Evolutionary conservation across 2,329 filamentous ascomycete species (phyloP).

Genomic region (Trichoderma breve): DNA sequence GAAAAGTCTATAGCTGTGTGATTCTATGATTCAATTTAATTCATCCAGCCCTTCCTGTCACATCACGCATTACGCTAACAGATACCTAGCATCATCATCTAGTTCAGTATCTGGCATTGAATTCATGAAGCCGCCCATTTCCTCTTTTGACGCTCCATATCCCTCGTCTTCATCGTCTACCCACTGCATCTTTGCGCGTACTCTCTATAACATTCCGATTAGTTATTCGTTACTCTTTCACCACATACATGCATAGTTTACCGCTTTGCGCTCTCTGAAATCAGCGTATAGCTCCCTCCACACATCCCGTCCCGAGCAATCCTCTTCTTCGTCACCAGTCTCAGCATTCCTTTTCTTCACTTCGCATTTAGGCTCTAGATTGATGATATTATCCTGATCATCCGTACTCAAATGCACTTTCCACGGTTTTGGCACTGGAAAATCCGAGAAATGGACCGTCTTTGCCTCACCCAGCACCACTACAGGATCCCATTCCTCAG

Average conservation of each 20-base stretch:
- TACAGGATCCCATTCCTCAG: conserved; percentile 57
- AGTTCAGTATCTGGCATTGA: background rate
- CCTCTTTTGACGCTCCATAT: background rate
- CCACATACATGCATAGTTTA: background rate
- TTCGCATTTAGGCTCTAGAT: conserved; percentile 1
- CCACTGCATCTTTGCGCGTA: background rate
- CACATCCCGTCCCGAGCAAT: conserved; percentile 19
- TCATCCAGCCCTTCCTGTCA: background rate
- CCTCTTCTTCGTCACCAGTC: background rate
- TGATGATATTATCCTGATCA: conserved; percentile 3
- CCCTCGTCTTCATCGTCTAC: background rate
- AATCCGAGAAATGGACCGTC: conserved; percentile 24
- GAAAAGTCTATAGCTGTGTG: background rate
- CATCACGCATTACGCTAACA: background rate
- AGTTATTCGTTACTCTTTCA: background rate
- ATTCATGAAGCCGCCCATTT: background rate
- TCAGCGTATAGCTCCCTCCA: conserved; percentile 23
- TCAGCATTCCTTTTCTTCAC: background rate
- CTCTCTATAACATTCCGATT: background rate
- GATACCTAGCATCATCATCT: background rate
- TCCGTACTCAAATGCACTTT: background rate
- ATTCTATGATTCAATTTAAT: background rate
- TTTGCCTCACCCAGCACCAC: conserved; percentile 46
- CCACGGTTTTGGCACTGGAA: conserved; percentile 25
- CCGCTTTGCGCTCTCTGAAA: conserved; percentile 20